These are phyloP conservation scores for Eimeria brunetti DNA, from an alignment of 169 alveolate species.

Conservation along the genomic window DNA sequence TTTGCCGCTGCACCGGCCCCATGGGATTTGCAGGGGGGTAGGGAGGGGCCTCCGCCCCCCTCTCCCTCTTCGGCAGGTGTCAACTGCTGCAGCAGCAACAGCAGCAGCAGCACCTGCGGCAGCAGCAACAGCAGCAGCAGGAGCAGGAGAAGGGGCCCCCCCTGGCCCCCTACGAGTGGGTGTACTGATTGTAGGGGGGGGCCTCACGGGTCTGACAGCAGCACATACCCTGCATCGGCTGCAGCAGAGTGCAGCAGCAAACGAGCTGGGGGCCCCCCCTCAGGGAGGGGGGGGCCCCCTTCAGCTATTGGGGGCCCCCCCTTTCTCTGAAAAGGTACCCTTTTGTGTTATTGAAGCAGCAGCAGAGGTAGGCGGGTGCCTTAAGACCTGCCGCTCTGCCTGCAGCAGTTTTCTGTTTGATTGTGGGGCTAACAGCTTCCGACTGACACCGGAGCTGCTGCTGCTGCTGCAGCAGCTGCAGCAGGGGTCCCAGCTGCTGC, in stretches of 20 bases:
- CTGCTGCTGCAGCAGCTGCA: conserved; percentile 27
- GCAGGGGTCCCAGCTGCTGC: conserved; percentile 17
- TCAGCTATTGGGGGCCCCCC: no score
- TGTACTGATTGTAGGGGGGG: conserved; percentile 70
- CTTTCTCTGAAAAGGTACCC: no score
- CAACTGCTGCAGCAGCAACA: not conserved
- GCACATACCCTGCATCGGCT: conserved; percentile 44
- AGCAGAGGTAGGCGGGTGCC: conserved; percentile 55
- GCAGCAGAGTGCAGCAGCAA: conserved; percentile 17
- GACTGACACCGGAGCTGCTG: conserved; percentile 7
- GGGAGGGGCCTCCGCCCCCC: not conserved
- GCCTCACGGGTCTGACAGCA: conserved; percentile 77
- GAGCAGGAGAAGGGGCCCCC: not conserved
- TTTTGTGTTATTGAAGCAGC: conserved; percentile 21
- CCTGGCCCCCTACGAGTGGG: conserved; percentile 13
- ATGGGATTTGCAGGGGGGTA: not conserved
- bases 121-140: not conserved
- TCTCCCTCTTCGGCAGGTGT: not conserved
- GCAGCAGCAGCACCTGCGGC: no score
- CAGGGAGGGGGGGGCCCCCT: not conserved
- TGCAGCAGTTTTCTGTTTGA: conserved; percentile 53
- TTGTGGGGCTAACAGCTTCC: conserved; percentile 71
- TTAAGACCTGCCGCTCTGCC: conserved; percentile 9
- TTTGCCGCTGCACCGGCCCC: no score
- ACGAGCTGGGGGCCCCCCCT: not conserved